Base-by-base conservation (phyloP, 805 yeast species). In the Pichia nanzhaoensis region DNA sequence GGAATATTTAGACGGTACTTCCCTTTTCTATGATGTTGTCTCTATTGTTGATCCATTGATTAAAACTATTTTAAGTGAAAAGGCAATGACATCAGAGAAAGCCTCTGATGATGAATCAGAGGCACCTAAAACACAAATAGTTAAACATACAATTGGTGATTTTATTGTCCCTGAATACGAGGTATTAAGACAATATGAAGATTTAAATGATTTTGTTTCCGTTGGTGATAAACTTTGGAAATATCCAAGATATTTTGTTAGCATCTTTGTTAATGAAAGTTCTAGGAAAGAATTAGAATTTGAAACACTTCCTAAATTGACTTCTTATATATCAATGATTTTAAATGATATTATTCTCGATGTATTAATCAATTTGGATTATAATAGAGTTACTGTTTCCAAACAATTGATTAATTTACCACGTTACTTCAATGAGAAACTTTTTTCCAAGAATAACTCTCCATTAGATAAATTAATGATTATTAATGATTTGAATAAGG, bases 371-470 rank as follows among this genome's bases (percentile, higher is more conserved):
- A 79, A 83, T 53, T 67, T 91, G 68, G 95, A 90, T 52, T 93
- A 87, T 70, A 93, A 93, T 66, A 82, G 95, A 58, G 78, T 77
- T 38, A 93, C 86, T 51, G 95, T 87, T 9, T 81, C 95, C 0
- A 79, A 85, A 51, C 96, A 89, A 61, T 74, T 93, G 37, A 73
- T 87, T 27, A 77, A 82, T 6, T 65, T 93, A 45, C 89, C 84
- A 56, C 61, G 77, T 44, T 90, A 80, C 56, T 89, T 89, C 68
- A 73, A 77, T 50, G 71, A 77, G 10, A 75, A 75, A 34, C 56
- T 72, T n/a, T 84, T 85, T 63, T 77, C 87, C 1, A 74, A 75
- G 36, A 77, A 93, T 1, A 95, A 95, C 32, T 75, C 83, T 3
- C 77, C 95, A 0, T 72, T 89, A 48, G 96, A 89, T 53, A 80